These are phyloP conservation scores for Speleostelium caveatum DNA, from an alignment of 78 protist genomes.

Conservation along the genomic window DNA sequence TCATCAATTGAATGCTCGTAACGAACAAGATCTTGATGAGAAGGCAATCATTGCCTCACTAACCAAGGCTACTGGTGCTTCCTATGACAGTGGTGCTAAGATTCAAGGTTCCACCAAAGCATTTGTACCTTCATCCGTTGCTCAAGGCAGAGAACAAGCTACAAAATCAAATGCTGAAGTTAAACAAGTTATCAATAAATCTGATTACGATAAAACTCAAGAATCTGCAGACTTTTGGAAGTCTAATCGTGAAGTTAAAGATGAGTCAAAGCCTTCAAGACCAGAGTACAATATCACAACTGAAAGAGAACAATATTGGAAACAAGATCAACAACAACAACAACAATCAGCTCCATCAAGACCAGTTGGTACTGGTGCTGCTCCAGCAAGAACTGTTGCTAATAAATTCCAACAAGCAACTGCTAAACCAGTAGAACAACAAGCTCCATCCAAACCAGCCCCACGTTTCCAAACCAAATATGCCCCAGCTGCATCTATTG, in stretches of 20 bases:
- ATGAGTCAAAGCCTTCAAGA: slow-evolving; percentile 40
- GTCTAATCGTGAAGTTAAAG: slow-evolving; percentile 11
- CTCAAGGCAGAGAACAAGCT: slow-evolving; percentile 65
- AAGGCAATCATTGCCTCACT: slow-evolving; percentile 40
- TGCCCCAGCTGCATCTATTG: background rate
- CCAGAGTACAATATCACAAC: slow-evolving; percentile 57
- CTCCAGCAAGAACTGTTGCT: slow-evolving; percentile 50
- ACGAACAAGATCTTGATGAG: slow-evolving; percentile 77
- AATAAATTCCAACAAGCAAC: slow-evolving; percentile 46
- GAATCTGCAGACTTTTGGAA: slow-evolving; percentile 70
- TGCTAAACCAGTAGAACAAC: background rate
- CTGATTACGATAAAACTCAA: slow-evolving; percentile 60
- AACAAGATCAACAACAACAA: slow-evolving; percentile 45
- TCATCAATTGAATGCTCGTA: slow-evolving; percentile 80
- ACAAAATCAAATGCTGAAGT: slow-evolving; percentile 53
- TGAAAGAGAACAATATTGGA: slow-evolving; percentile 70
- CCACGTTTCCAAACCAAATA: slow-evolving; percentile 29
- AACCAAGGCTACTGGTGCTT: slow-evolving; percentile 79
- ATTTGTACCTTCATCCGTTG: slow-evolving; percentile 58
- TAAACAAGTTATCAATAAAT: slow-evolving; percentile 65
- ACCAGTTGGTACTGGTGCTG: slow-evolving; percentile 17
- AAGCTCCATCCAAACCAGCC: slow-evolving; percentile 44
- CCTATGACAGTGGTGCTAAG: slow-evolving; percentile 79
- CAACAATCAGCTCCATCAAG: background rate
- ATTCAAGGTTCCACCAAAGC: slow-evolving; percentile 53